These are phyloP conservation scores for Yarrowia divulgata DNA, from an alignment of 805 yeast genomes.

Conservation along the genomic window DNA sequence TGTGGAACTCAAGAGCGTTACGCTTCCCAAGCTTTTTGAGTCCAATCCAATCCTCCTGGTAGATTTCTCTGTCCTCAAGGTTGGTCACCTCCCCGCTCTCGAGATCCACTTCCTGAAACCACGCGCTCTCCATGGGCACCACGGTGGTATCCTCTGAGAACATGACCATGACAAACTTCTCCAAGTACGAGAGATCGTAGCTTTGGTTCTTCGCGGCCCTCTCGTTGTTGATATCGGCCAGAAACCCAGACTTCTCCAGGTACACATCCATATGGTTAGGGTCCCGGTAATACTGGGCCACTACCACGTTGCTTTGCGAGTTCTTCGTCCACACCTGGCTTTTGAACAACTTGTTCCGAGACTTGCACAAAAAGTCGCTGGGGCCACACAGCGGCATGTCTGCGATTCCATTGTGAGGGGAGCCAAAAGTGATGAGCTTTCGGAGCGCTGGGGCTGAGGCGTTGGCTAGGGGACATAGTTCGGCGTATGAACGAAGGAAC, in stretches of 20 bases:
- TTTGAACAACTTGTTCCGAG: conserved; percentile 61
- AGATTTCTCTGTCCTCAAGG: conserved; percentile 60
- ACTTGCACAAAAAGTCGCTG: conserved; percentile 65
- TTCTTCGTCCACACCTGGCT: conserved; percentile 54
- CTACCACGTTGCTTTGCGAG: conserved; percentile 64
- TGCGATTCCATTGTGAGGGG: conserved; percentile 77
- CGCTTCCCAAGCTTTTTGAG: conserved; percentile 57
- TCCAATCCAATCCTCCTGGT: conserved; percentile 66
- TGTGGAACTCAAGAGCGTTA: conserved; percentile 57
- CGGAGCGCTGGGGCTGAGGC: conserved; percentile 43
- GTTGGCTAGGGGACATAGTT: conserved; percentile 57
- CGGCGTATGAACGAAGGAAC: conserved; percentile 71
- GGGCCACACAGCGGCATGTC: conserved; percentile 69
- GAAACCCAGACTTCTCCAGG: conserved; percentile 61
- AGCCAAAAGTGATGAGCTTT: conserved; percentile 74
- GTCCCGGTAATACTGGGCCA: conserved; percentile 82
- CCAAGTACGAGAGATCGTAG: conserved; percentile 57
- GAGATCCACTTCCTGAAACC: conserved; percentile 63
- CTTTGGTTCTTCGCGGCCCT: conserved; percentile 50
- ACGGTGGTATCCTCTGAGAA: conserved; percentile 71
- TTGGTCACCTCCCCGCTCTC: conserved; percentile 55
- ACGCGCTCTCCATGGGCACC: conserved; percentile 74
- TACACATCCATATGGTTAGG: conserved; percentile 61
- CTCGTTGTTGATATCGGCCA: conserved; percentile 76
- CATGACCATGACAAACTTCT: conserved; percentile 64